A percentile compares a stretch with the other conserved stretches of the same genome.
These are phyloP conservation scores for Xanthoconium stramineum DNA, from an alignment of 768 basidiomycete genomes.

Conservation along the genomic window DNA sequence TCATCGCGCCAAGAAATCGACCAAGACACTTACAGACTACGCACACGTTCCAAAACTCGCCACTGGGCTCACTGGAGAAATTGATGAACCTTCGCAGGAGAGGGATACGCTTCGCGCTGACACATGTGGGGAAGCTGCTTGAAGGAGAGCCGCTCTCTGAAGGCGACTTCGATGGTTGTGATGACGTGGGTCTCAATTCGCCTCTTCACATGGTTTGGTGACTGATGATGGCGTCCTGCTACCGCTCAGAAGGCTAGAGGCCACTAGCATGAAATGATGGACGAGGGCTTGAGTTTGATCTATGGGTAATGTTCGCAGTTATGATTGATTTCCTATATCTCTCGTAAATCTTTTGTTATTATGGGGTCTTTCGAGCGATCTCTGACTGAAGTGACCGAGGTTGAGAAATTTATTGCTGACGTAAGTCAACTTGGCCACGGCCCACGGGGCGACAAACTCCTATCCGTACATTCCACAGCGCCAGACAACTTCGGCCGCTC, in stretches of 20 bases:
- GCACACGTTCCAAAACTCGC: slow-evolving; percentile 34
- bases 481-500: too few species aligned
- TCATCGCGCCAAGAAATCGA: slow-evolving; percentile 19
- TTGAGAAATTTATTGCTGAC: too few species aligned
- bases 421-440: too few species aligned
- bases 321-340: neutral
- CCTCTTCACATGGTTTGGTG: neutral
- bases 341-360: too few species aligned
- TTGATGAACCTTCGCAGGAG: slow-evolving; percentile 35
- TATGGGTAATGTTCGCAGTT: neutral
- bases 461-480: too few species aligned
- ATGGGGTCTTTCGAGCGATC: too few species aligned
- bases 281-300: neutral
- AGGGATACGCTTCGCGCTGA: slow-evolving; percentile 35
- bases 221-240: neutral
- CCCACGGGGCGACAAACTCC: too few species aligned
- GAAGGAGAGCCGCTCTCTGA: slow-evolving; percentile 21
- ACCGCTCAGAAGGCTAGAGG: neutral
- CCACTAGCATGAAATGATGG: neutral
- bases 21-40: neutral
- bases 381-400: too few species aligned
- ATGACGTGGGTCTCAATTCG: neutral
- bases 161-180: neutral
- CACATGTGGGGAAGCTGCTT: slow-evolving; percentile 43
- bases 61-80: slow-evolving; percentile 25